Evolutionary conservation across 1,284 basidiomycete genomes (phyloP), one percentile per base, ranked within the genome.

Genomic region (Cerioporus squamosus): DNA sequence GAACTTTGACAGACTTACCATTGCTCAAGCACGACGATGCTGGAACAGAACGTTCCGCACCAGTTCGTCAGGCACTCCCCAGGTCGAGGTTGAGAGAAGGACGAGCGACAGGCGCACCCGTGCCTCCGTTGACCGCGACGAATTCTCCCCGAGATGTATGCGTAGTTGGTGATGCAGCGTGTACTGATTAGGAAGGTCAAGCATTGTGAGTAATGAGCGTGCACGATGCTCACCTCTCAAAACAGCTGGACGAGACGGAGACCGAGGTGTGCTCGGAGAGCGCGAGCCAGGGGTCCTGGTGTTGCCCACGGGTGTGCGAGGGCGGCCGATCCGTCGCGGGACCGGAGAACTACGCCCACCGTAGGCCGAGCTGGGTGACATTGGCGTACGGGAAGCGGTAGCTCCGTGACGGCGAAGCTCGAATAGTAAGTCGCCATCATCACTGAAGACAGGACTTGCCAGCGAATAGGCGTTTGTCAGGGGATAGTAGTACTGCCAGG

Each of bases 361-460:
- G 18, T 46, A 36, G 2, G 15, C 44, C 18, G 45, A 42, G 38
- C 44, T 40, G 24, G 52, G 52, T 8, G 44, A 18, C 3, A 29
- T 47, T 2, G 52, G 52, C 22, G 39, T 42, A 15, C 52, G 38
- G 44, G 52, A 20, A 22, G 8, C 31, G n/a, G 52, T 42, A 26
- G 52, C 40, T 42, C 52, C 52, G 24, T 54, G 24, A 12, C 24
- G 66, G 23, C 66, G 64, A 4, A 74, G 65, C 62, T 75, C 72
- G 56, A 75, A 72, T 5, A 75, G 54, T 7, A 75, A 58, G 53
- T 75, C 74, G 2, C 74, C 74, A 24, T 64, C 52, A 18, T 46
- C 38, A 60, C 69, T 72, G 66, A 75, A 75, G 15, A 69, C 67
- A 2, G 74, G 74, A 54, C 69, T 71, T 10, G 68, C 59, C 40